A percentile compares a stretch with the other conserved stretches of the same genome.
These are phyloP conservation scores for Bipolaris zeicola DNA, from an alignment of 2,329 filamentous ascomycete species.

Conservation along the genomic window DNA sequence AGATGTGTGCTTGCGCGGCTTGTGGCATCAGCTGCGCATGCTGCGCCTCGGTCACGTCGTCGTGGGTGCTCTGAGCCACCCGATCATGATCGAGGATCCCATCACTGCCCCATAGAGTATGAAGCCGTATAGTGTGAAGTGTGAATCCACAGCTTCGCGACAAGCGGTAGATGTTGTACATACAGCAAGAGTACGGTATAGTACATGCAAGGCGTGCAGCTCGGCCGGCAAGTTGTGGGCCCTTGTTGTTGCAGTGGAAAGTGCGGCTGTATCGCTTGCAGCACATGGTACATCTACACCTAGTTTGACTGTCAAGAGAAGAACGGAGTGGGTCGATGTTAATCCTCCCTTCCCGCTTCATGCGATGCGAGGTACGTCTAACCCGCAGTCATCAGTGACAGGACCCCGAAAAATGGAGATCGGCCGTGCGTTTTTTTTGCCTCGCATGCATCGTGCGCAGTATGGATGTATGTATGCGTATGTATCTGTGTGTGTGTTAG, in stretches of 20 bases:
- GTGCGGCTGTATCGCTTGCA: constrained; percentile 1
- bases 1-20: neutral
- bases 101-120: no score
- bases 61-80: no score
- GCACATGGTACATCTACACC: neutral
- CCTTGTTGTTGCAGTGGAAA: neutral
- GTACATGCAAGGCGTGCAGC: neutral
- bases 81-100: no score
- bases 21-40: no score
- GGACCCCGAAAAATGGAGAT: neutral
- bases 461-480: constrained; percentile 1
- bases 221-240: neutral
- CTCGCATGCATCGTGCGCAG: neutral
- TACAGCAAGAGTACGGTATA: neutral
- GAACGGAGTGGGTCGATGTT: neutral
- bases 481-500: constrained; percentile 2
- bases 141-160: neutral
- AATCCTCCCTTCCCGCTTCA: constrained; percentile 5
- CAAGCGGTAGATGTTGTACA: neutral
- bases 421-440: neutral
- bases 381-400: neutral
- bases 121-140: no score
- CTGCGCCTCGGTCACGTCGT: no score
- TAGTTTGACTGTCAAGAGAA: neutral
- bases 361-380: constrained; percentile 9